phyloP scores from a whole-genome alignment of 495 filamentous ascomycete genomes.

The Letharia lupina region DNA sequence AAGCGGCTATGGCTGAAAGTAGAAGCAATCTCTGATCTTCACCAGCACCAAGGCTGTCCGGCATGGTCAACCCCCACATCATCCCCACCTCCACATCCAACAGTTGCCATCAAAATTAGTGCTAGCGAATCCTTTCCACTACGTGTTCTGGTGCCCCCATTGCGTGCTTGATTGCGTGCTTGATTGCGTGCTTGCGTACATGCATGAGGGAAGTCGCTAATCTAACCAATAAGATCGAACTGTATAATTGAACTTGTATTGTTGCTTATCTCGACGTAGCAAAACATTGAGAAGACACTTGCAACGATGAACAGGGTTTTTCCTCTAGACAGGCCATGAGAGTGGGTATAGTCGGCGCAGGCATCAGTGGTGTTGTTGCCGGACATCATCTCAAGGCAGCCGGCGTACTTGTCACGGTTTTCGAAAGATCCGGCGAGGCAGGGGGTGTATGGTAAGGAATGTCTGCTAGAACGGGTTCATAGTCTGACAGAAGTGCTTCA shows the following conservation, averaged over 20 bases:
- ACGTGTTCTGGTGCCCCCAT: neutral
- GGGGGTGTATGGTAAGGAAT: constrained; percentile 32
- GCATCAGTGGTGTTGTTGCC: constrained; percentile 57
- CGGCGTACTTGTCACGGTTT: constrained; percentile 54
- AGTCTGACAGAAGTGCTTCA: constrained; percentile 27
- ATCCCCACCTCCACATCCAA: neutral
- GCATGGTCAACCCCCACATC: neutral
- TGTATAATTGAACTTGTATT: neutral
- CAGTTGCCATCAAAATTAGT: neutral
- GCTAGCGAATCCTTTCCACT: neutral
- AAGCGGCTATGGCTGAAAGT: too few species aligned
- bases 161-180: neutral
- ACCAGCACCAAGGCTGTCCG: neutral
- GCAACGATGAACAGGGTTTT: neutral
- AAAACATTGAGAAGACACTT: too few species aligned
- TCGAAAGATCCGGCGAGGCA: constrained; percentile 47
- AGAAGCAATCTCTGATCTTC: neutral
- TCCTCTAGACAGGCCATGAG: constrained; percentile 26
- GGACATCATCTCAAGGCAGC: constrained; percentile 52
- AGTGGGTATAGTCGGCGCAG: constrained; percentile 62
- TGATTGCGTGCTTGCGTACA: neutral
- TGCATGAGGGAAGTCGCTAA: neutral
- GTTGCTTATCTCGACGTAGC: neutral
- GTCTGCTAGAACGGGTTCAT: too few species aligned
- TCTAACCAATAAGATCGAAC: neutral